A percentile compares a stretch with the other conserved stretches of the same genome.
Evolutionary conservation across 768 basidiomycete species (phyloP).

Genomic region (Xerocomellus intermedius): DNA sequence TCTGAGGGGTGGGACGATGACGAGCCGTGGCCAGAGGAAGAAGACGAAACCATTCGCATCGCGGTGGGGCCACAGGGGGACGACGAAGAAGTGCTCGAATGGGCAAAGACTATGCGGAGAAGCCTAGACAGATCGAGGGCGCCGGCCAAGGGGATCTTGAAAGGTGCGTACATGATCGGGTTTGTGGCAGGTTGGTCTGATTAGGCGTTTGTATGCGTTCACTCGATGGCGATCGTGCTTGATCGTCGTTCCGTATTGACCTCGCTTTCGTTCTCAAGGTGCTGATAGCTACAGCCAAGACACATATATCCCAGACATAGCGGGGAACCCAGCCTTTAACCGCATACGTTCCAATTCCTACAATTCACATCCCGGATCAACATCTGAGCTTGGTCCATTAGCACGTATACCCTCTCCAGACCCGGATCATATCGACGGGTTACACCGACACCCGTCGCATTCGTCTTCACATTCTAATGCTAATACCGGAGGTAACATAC

Average conservation of each 20-base stretch:
- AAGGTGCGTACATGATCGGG: slow-evolving; percentile 41
- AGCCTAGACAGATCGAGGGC: slow-evolving; percentile 63
- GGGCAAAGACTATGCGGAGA: slow-evolving; percentile 73
- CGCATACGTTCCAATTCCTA: slow-evolving; percentile 85
- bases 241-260: background rate
- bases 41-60: slow-evolving; percentile 71
- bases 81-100: slow-evolving; percentile 65
- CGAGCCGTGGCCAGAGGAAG: slow-evolving; percentile 72
- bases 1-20: slow-evolving; percentile 76
- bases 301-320: slow-evolving; percentile 43
- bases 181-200: slow-evolving; percentile 7
- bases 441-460: slow-evolving; percentile 66
- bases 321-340: slow-evolving; percentile 39
- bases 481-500: slow-evolving; percentile 27
- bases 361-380: slow-evolving; percentile 46
- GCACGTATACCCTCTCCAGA: slow-evolving; percentile 82
- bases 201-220: background rate
- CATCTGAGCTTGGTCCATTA: slow-evolving; percentile 66
- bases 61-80: slow-evolving; percentile 27
- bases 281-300: slow-evolving; percentile 70
- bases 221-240: background rate
- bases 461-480: slow-evolving; percentile 41
- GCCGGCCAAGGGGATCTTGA: slow-evolving; percentile 86
- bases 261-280: slow-evolving; percentile 40
- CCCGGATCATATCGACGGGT: slow-evolving; percentile 84